Base-by-base conservation (phyloP, 2,329 filamentous ascomycete species). In the Endoconidiophora polonica region DNA sequence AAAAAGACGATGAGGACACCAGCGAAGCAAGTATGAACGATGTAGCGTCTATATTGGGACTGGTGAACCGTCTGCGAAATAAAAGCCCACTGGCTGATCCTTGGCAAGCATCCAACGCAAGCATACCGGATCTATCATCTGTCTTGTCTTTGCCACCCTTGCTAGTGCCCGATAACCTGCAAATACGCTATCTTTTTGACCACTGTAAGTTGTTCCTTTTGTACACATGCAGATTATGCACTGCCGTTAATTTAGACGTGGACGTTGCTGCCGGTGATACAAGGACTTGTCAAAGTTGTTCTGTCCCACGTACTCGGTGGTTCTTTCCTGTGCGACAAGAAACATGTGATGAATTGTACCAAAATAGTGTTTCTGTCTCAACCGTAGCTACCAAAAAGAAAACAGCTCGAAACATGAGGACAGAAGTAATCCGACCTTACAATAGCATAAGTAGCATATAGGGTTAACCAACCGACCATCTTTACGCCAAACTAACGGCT, bases 141-240 rank as follows among this genome's bases (percentile, higher is more conserved):
- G 39, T 38, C 7, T 41, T 29, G 20, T 26, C n/a, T 2, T n/a
- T 48, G 1, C 46, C 46, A 4, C 37, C 46, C 16, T 33, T 41
- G 2, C 22, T 48, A 7, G 20, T n/a, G 18, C 26, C 46, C 4
- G 18, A 46, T 46, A 48, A 54, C 45, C 49, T 42, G 23, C 48
- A 49, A 16, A 26, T 52, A 33, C 37, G 46, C 43, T 45, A 48
- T 41, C 46, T 53, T 46, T 52, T 52, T 50, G 49, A 55, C 33
- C 51, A 50, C 42, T 48, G 50, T 52, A 50, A 52, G 44, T 49
- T 46, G 26, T 38, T 18, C 38, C 12, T 44, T 33, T 20, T 23
- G n/a, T 22, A 43, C 14, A 26, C 33, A 16, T 9, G 9, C 10
- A 16, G n/a, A 33, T 9, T 44, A 33, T 10, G 26, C 26, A 33